A percentile compares a stretch with the other conserved stretches of the same genome.
phyloP scores from a whole-genome alignment of 345 rosid genomes.

The Brassica cretica region DNA sequence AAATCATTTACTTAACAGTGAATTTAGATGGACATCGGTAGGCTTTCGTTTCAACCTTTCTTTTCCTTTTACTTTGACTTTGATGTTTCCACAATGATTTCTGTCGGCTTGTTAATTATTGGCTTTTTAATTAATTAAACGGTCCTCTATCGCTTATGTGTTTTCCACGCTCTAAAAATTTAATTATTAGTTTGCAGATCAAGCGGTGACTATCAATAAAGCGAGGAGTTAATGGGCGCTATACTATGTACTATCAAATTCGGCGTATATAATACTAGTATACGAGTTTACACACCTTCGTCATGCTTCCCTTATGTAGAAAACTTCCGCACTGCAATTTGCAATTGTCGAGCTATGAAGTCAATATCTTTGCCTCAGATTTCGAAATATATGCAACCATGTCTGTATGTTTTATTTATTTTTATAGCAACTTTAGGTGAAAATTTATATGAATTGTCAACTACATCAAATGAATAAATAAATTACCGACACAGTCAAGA shows the following conservation, averaged over 20 bases:
- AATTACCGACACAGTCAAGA: not conserved
- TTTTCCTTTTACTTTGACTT: not conserved
- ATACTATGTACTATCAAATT: not conserved
- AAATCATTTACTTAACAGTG: too few relatives aligned
- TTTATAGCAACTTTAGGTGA: slow-evolving; percentile 23
- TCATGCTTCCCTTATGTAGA: not conserved
- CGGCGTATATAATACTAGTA: not conserved
- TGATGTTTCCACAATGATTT: not conserved
- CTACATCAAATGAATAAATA: not conserved
- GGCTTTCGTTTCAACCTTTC: slow-evolving; percentile 3
- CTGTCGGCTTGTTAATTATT: slow-evolving; percentile 18
- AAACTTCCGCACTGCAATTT: not conserved
- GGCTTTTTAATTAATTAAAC: not conserved
- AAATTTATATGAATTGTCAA: not conserved
- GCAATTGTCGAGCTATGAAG: not conserved
- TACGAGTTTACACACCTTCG: not conserved
- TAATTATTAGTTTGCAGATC: slow-evolving; percentile 1
- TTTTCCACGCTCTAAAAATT: not conserved
- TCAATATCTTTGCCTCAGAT: slow-evolving; percentile 26
- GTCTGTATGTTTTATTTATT: not conserved
- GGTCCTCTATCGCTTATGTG: not conserved
- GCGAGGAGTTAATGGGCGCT: not conserved
- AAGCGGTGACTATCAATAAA: not conserved
- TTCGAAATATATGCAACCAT: slow-evolving; percentile 12
- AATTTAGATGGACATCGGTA: not conserved